Percentiles rank a stretch among this genome's conserved stretches.
These are phyloP conservation scores for Rhododendron mucronatum DNA, from an alignment of 148 eudicot species.

Conservation along the genomic window DNA sequence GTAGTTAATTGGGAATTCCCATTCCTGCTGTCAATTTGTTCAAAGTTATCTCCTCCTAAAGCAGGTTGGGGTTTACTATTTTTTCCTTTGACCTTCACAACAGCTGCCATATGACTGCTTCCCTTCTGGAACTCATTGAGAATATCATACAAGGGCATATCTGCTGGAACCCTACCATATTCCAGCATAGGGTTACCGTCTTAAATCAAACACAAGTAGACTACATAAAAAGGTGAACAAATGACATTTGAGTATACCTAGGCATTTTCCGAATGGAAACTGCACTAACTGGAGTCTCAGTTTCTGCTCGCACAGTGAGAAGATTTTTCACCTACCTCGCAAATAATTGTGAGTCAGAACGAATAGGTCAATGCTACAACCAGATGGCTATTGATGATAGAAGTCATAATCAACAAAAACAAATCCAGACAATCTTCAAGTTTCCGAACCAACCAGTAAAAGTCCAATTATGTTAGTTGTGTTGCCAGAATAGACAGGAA, in stretches of 20 bases:
- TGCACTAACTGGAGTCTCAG: conserved; percentile 86
- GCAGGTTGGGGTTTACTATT: conserved; percentile 21
- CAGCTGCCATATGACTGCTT: conserved; percentile 97
- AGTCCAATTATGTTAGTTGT: conserved; percentile 85
- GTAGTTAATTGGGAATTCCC: conserved; percentile 33
- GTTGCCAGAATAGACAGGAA: conserved; percentile 77
- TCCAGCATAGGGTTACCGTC: neutral
- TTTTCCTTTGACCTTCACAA: conserved; percentile 59
- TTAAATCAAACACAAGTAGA: neutral
- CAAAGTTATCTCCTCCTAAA: conserved; percentile 25
- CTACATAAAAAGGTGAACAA: neutral
- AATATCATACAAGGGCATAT: conserved; percentile 93
- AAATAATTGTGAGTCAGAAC: neutral
- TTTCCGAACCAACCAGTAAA: conserved; percentile 51
- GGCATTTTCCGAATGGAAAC: conserved; percentile 91
- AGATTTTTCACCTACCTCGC: conserved; percentile 75
- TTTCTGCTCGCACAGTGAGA: conserved; percentile 87
- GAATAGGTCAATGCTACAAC: neutral
- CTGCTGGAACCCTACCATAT: conserved; percentile 66
- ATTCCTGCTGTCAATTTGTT: conserved; percentile 17
- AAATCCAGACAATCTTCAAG: neutral
- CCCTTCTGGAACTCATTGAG: conserved; percentile 94
- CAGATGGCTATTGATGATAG: conserved; percentile 1
- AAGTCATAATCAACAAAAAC: neutral
- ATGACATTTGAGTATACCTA: conserved; percentile 33